These are phyloP conservation scores for Petunia secreta DNA, from an alignment of 257 asterid genomes.

Conservation along the genomic window DNA sequence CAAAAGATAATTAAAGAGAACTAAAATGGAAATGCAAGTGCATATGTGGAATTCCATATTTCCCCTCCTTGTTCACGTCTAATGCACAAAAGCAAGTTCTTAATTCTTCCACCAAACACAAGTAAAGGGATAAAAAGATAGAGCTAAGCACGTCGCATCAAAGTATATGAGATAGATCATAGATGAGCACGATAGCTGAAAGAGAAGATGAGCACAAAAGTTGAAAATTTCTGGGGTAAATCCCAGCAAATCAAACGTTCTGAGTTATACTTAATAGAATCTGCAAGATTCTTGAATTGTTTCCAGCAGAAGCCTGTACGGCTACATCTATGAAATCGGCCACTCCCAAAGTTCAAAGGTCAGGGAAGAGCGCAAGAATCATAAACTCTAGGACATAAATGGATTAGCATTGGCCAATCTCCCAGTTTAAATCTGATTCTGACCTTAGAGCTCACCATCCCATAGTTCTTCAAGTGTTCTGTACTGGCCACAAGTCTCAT, in stretches of 20 bases:
- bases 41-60: background rate
- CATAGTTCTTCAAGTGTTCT: constrained; percentile 79
- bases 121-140: background rate
- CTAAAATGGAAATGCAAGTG: background rate
- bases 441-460: constrained; percentile 81
- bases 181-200: background rate
- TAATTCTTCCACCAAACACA: constrained; percentile 17
- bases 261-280: background rate
- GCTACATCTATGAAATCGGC: background rate
- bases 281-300: background rate
- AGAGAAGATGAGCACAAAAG: background rate
- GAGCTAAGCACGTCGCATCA: too few species aligned
- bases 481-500: constrained; percentile 65
- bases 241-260: constrained; percentile 5
- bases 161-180: too few species aligned
- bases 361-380: background rate
- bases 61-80: background rate
- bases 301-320: background rate
- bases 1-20: background rate
- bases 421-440: background rate
- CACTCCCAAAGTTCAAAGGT: background rate
- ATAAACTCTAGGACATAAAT: background rate
- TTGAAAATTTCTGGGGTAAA: background rate
- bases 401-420: background rate
- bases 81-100: background rate